phyloP scores from a whole-genome alignment of 2,329 filamentous ascomycete species.

The Sporothrix pseudoabietina region DNA sequence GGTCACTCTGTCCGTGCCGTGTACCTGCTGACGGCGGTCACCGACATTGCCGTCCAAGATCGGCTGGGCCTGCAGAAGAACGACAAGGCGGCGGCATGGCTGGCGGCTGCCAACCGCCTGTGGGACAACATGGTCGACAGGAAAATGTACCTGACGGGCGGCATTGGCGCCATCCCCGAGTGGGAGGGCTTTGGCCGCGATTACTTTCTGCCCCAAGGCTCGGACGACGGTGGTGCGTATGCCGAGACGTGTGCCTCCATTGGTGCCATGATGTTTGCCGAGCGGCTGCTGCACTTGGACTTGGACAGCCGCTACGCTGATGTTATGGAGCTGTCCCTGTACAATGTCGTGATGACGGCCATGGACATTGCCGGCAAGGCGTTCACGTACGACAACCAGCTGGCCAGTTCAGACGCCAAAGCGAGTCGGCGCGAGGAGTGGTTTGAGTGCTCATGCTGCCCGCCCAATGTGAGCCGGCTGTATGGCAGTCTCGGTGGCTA shows the following conservation, averaged over 20 bases:
- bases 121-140: constrained; percentile 13
- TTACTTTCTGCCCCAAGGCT: not conserved
- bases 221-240: not conserved
- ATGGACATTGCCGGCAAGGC: not conserved
- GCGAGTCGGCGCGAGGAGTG: not conserved
- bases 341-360: constrained; percentile 19
- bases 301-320: constrained; percentile 2
- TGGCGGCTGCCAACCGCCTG: not conserved
- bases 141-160: constrained; percentile 3
- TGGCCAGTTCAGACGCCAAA: not conserved
- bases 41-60: not conserved
- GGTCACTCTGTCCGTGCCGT: constrained; percentile 13
- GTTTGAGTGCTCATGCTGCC: constrained; percentile 16
- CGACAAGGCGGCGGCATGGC: not conserved
- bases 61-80: not conserved
- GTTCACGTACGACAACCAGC: constrained; percentile 18
- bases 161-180: not conserved
- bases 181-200: constrained; percentile 5
- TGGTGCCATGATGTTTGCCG: constrained; percentile 18
- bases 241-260: constrained; percentile 17
- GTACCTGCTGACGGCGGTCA: constrained; percentile 8
- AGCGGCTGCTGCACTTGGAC: constrained; percentile 7
- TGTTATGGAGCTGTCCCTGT: constrained; percentile 19
- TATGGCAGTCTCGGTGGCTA: constrained; percentile 3
- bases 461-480: constrained; percentile 10